Base-by-base conservation (phyloP, 2,329 filamentous ascomycete genomes). In the Orbilia quercus region DNA sequence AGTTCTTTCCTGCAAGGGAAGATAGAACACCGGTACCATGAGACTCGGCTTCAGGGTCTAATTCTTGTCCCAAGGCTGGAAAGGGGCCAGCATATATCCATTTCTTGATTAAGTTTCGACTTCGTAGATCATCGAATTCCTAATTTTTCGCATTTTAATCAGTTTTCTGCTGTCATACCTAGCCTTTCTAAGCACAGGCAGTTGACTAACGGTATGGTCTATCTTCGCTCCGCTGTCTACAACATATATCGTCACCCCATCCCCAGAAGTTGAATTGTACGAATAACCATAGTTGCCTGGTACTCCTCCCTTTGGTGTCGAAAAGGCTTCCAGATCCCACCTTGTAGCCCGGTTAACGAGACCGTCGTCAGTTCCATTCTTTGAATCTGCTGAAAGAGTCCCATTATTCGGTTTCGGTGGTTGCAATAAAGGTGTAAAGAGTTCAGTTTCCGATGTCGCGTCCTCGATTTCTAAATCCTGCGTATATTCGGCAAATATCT, bases 61-160 rank as follows among this genome's bases (percentile, higher is more conserved):
- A 42, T 25, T 57, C 28, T 45, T 57, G 31, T 3, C 58, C 58
- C 23, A 23, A 51, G 4, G 58, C 66, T 5, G 51, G 23, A 20
- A 63, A 71, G 18, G 66, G 66, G 14, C 66, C 50, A 0, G 66
- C 40, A 28, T 58, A 71, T 34, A 54, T 48, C 55, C 57, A 70
- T n/a, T 50, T 55, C 7, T 48, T 48, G 6, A 70, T 40, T 22
- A 71, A 42, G 1, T 58, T 53, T 28, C 23, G 28, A 6, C 3
- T 28, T 9, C 42, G 16, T 7, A 71, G 34, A 4, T 45, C 50
- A 5, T 50, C 66, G 11, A 71, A 71, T 58, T 71, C 66, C 66
- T 71, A 34, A n/a, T n/a, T n/a, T n/a, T n/a, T n/a, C n/a, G n/a
- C n/a, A n/a, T n/a, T n/a, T n/a, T n/a, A n/a, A n/a, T n/a, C n/a